Evolutionary conservation across 2,329 filamentous ascomycete species (phyloP).

Genomic region (Exophiala phaeomuriformis): DNA sequence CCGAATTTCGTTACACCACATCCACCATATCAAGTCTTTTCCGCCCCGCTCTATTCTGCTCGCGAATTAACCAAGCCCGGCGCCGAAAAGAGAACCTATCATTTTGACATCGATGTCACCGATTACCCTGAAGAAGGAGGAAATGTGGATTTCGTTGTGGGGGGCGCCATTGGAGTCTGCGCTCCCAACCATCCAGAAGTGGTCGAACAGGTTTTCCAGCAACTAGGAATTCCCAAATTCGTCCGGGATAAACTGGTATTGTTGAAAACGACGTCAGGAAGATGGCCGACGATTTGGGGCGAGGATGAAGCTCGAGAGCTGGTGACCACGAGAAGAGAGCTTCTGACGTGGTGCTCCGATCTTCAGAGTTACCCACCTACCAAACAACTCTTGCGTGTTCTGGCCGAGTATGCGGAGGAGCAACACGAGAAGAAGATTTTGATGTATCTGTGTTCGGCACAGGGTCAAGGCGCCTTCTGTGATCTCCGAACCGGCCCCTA

Average conservation of each 20-base stretch:
- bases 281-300: conserved; percentile 98
- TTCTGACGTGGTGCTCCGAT: conserved; percentile 94
- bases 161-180: conserved; percentile 87
- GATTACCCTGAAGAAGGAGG: conserved; percentile 80
- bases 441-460: conserved; percentile 73
- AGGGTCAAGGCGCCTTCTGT: conserved; percentile 89
- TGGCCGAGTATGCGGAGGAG: conserved; percentile 76
- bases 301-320: conserved; percentile 78
- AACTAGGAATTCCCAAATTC: conserved; percentile 71
- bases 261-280: conserved; percentile 68
- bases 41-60: conserved; percentile 75
- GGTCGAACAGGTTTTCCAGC: conserved; percentile 78
- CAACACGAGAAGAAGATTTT: conserved; percentile 83
- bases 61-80: conserved; percentile 81
- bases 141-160: conserved; percentile 86
- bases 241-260: conserved; percentile 76
- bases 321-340: conserved; percentile 79
- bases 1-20: conserved; percentile 90
- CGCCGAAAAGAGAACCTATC: conserved; percentile 93
- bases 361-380: conserved; percentile 88
- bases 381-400: conserved; percentile 73
- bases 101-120: conserved; percentile 94
- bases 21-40: conserved; percentile 83
- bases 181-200: conserved; percentile 71
- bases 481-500: conserved; percentile 86